A percentile compares a stretch with the other conserved stretches of the same genome.
Conservation (phyloP, 139 green algal species). For the Chlorella sp. region DNA sequence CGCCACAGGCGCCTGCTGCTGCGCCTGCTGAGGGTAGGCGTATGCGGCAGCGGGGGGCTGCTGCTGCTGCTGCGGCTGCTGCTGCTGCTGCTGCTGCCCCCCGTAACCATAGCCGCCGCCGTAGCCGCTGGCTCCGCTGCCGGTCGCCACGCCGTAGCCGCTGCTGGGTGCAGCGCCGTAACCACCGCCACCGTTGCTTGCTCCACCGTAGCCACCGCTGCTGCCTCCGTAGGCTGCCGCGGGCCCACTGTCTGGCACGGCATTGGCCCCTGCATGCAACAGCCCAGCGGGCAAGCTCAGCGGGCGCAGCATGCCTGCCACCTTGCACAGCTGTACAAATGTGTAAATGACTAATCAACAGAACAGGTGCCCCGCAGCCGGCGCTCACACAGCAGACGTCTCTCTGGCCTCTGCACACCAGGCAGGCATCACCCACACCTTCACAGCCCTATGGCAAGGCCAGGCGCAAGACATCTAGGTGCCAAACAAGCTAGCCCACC, state of each 20-base stretch:
- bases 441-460: no score
- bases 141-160: not conserved
- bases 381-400: no score
- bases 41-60: not conserved
- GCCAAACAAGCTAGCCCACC: not conserved
- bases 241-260: not conserved
- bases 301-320: no score
- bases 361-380: no score
- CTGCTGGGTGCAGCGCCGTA: not conserved
- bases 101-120: conserved; percentile 11
- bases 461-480: not conserved
- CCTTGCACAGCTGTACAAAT: no score
- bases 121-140: not conserved
- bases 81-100: conserved; percentile 14
- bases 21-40: not conserved
- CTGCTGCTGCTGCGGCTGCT: conserved; percentile 44
- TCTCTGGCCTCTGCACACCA: no score
- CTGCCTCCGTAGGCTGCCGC: not conserved
- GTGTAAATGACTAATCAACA: no score
- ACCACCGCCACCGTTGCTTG: not conserved
- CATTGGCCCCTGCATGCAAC: not conserved
- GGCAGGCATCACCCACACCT: no score
- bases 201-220: not conserved
- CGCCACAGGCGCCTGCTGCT: conserved; percentile 1
- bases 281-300: no score